A percentile compares a stretch with the other conserved stretches of the same genome.
phyloP scores from a whole-genome alignment of 768 basidiomycete genomes.

The Pleurotus platypus region DNA sequence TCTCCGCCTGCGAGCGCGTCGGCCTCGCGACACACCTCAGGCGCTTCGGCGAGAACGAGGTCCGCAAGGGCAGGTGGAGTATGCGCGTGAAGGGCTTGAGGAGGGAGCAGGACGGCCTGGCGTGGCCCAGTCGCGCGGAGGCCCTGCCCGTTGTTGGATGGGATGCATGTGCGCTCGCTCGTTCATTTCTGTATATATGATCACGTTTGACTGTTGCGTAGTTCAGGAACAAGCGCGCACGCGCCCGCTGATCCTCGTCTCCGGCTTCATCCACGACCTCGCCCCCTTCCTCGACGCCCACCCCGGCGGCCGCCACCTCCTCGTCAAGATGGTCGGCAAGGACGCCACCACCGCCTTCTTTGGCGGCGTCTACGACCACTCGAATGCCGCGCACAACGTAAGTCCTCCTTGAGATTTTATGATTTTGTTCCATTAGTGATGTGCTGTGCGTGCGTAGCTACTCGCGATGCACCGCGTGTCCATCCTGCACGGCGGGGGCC shows the following conservation, averaged over 20 bases:
- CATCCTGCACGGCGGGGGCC: slow-evolving; percentile 48
- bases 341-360: slow-evolving; percentile 94
- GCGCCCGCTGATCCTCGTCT: slow-evolving; percentile 79
- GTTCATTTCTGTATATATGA: background rate
- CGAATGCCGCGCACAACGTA: slow-evolving; percentile 82
- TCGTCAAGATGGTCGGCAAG: slow-evolving; percentile 81
- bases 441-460: slow-evolving; percentile 25
- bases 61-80: slow-evolving; percentile 85
- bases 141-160: slow-evolving; percentile 80
- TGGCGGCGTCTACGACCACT: slow-evolving; percentile 85
- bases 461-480: slow-evolving; percentile 62
- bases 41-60: slow-evolving; percentile 54
- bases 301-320: slow-evolving; percentile 83
- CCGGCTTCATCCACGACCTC: slow-evolving; percentile 91
- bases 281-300: slow-evolving; percentile 83
- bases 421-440: background rate
- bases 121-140: slow-evolving; percentile 73
- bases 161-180: slow-evolving; percentile 66
- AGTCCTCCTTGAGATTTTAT: background rate
- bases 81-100: slow-evolving; percentile 89
- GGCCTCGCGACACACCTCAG: slow-evolving; percentile 72
- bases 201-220: slow-evolving; percentile 21
- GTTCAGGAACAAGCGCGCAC: slow-evolving; percentile 76
- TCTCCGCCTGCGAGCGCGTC: slow-evolving; percentile 51
- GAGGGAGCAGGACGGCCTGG: slow-evolving; percentile 67